Evolutionary conservation across 352 stramenopile species (phyloP).

Genomic region (Phytophthora pisi): DNA sequence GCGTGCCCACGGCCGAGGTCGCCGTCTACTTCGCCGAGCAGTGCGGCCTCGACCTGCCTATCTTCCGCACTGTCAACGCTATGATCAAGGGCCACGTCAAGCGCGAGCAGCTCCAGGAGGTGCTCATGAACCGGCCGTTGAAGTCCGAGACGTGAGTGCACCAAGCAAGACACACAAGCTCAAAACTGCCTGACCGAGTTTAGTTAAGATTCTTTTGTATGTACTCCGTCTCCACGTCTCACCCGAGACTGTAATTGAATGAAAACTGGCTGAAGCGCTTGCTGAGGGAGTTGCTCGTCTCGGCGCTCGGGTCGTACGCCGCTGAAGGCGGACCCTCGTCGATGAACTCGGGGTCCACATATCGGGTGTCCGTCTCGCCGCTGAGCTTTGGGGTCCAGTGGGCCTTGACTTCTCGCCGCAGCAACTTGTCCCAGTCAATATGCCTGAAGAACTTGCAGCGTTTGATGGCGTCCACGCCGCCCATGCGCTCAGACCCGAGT

Average conservation of each 20-base stretch:
- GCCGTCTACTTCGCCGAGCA: conserved; percentile 91
- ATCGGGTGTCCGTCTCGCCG: conserved; percentile 87
- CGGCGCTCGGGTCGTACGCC: conserved; percentile 73
- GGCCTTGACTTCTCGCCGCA: conserved; percentile 72
- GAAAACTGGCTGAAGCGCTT: conserved; percentile 91
- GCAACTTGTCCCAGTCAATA: conserved; percentile 81
- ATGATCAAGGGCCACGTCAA: conserved; percentile 87
- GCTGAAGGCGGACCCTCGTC: conserved; percentile 84
- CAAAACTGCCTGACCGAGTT: conserved; percentile 13
- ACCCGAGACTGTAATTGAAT: conserved; percentile 86
- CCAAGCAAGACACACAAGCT: background rate
- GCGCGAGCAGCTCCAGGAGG: conserved; percentile 68
- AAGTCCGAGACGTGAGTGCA: conserved; percentile 70
- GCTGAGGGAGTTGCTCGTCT: conserved; percentile 68
- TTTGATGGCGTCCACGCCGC: conserved; percentile 79
- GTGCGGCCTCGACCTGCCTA: conserved; percentile 91
- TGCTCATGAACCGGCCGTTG: conserved; percentile 84
- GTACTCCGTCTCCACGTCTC: conserved; percentile 25
- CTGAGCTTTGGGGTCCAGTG: conserved; percentile 86
- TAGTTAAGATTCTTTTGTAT: conserved; percentile 19
- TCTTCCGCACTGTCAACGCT: conserved; percentile 87
- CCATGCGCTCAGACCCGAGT: conserved; percentile 67
- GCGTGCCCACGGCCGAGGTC: conserved; percentile 95
- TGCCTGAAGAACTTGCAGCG: conserved; percentile 68
- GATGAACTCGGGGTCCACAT: conserved; percentile 90